phyloP scores from a whole-genome alignment of 345 rosid genomes.

The Hibiscus trionum region DNA sequence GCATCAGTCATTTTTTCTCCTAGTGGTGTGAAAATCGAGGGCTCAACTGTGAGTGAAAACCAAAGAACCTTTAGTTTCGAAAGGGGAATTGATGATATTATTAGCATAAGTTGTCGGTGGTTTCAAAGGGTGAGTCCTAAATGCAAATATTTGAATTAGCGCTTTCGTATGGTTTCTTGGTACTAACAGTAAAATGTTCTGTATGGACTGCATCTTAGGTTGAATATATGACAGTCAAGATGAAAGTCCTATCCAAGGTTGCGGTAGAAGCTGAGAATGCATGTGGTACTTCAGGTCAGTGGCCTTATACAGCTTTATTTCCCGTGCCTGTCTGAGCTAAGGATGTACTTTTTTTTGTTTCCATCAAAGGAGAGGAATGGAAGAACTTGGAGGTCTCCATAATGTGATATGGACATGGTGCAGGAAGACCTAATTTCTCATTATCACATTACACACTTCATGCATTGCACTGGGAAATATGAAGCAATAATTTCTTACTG shows the following conservation, averaged over 20 bases:
- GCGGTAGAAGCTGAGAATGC: constrained; percentile 23
- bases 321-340: constrained; percentile 5
- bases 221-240: constrained; percentile 45
- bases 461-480: background rate
- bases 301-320: constrained; percentile 2
- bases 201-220: constrained; percentile 35
- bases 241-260: constrained; percentile 42
- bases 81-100: constrained; percentile 63
- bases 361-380: background rate
- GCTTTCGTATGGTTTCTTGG: background rate
- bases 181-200: constrained; percentile 10
- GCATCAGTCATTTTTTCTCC: constrained; percentile 49
- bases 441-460: background rate
- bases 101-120: constrained; percentile 49
- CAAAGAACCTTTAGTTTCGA: constrained; percentile 37
- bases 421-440: background rate
- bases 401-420: background rate
- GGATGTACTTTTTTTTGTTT: constrained; percentile 2
- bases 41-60: constrained; percentile 26
- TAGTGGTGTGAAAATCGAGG: constrained; percentile 43
- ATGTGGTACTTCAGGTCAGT: constrained; percentile 42
- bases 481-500: background rate
- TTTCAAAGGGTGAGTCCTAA: constrained; percentile 53
- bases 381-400: background rate
- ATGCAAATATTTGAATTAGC: background rate